Percentiles rank a stretch among this genome's conserved stretches.
phyloP scores from a whole-genome alignment of 495 filamentous ascomycete genomes.

The Trichoderma parareesei region DNA sequence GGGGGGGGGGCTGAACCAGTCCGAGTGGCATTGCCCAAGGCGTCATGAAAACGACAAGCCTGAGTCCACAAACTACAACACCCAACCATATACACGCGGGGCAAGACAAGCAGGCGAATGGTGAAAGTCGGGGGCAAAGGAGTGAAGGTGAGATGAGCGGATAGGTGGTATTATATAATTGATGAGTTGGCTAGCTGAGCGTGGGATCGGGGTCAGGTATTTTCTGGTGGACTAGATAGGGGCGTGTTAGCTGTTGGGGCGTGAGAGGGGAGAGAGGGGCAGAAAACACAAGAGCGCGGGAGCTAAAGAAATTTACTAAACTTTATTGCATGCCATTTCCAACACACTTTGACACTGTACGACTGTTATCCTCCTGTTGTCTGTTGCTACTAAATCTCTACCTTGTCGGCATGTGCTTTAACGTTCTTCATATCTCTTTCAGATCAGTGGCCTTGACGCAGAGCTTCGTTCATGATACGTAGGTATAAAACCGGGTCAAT shows the following conservation, averaged over 20 bases:
- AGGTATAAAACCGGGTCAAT: too few species aligned
- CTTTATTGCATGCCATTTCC: not conserved
- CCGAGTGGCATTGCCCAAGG: not conserved
- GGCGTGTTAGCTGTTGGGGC: not conserved
- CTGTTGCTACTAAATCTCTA: not conserved
- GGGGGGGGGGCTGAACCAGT: not conserved
- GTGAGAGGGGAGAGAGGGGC: not conserved
- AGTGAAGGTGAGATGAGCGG: not conserved
- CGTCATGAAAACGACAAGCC: not conserved
- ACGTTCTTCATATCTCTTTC: too few species aligned
- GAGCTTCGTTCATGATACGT: too few species aligned
- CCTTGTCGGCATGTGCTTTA: too few species aligned
- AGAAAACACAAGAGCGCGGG: not conserved
- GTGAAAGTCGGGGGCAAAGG: not conserved
- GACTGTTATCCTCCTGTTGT: not conserved
- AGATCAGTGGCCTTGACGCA: too few species aligned
- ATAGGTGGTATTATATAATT: not conserved
- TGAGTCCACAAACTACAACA: not conserved
- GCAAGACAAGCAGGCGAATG: not conserved
- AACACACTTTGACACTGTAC: not conserved
- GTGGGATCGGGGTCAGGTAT: not conserved
- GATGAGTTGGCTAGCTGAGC: constrained; percentile 5
- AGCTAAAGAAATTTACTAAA: not conserved
- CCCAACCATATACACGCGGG: not conserved
- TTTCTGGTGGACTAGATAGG: not conserved